Conservation (phyloP, 208 protist species). For the Trypanosoma boissoni region DNA sequence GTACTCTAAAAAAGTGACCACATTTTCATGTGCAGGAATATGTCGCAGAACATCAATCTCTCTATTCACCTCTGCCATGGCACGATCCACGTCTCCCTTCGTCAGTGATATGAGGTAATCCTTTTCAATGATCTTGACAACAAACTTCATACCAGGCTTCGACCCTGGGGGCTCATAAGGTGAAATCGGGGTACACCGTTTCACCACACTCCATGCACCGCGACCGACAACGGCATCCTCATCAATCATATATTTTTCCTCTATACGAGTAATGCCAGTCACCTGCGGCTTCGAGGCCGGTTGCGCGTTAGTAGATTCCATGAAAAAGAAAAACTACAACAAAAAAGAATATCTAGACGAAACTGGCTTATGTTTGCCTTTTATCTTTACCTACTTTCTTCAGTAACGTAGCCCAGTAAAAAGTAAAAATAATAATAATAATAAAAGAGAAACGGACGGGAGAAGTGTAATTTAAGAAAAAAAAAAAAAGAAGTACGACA, state of each 20-base stretch:
- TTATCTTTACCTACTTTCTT: background rate
- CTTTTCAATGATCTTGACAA: slow-evolving; percentile 91
- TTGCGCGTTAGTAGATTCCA: slow-evolving; percentile 7
- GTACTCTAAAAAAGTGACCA: slow-evolving; percentile 88
- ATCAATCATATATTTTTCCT: slow-evolving; percentile 79
- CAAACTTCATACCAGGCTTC: slow-evolving; percentile 75
- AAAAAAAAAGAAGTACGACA: background rate
- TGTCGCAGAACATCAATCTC: slow-evolving; percentile 87
- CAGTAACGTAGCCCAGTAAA: background rate
- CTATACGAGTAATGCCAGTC: slow-evolving; percentile 37
- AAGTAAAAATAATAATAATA: background rate
- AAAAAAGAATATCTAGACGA: background rate
- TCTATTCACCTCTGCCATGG: slow-evolving; percentile 87
- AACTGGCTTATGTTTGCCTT: background rate
- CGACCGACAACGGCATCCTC: slow-evolving; percentile 78
- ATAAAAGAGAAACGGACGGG: background rate
- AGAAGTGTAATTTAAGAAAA: slow-evolving; percentile 1
- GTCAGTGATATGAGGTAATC: slow-evolving; percentile 84
- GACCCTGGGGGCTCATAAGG: slow-evolving; percentile 71
- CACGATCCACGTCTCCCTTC: slow-evolving; percentile 82
- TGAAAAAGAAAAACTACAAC: background rate
- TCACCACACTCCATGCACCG: slow-evolving; percentile 88
- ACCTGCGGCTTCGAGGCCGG: background rate
- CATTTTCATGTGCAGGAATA: slow-evolving; percentile 84
- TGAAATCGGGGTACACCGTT: slow-evolving; percentile 66